A percentile compares a stretch with the other conserved stretches of the same genome.
phyloP scores from a whole-genome alignment of 805 yeast species.

The Millerago galiae region DNA sequence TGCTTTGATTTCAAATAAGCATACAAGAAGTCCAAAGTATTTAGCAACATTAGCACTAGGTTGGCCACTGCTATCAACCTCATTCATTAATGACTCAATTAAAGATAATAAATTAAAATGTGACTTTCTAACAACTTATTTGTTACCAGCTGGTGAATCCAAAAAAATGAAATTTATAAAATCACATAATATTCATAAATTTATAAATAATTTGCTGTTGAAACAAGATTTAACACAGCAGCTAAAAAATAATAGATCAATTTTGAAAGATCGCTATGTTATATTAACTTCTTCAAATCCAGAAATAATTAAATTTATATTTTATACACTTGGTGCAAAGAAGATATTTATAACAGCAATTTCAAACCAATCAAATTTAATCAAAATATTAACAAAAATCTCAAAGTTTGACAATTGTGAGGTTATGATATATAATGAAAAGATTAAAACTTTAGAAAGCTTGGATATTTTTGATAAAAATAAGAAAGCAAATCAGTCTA shows the following conservation, averaged over 20 bases:
- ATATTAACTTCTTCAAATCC: conserved; percentile 18
- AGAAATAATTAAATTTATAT: conserved; percentile 34
- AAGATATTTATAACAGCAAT: conserved; percentile 5
- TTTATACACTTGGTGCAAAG: conserved; percentile 40
- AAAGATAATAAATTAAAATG: conserved; percentile 21
- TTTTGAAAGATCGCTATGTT: conserved; percentile 16
- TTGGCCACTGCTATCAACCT: conserved; percentile 74
- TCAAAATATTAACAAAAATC: neutral
- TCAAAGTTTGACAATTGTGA: conserved; percentile 15
- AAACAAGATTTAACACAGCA: conserved; percentile 34
- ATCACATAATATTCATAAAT: conserved; percentile 44
- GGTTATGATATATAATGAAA: conserved; percentile 4
- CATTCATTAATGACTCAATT: conserved; percentile 48
- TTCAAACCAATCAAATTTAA: conserved; percentile 5
- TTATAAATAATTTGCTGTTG: conserved; percentile 30
- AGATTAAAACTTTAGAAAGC: neutral
- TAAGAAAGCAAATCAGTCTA: neutral
- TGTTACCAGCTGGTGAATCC: conserved; percentile 72
- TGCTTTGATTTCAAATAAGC: conserved; percentile 49
- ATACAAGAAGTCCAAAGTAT: conserved; percentile 66
- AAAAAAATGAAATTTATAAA: conserved; percentile 34
- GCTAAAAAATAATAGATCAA: conserved; percentile 29
- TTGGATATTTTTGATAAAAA: no score
- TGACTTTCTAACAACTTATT: conserved; percentile 42
- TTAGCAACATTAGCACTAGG: conserved; percentile 72